Conservation (phyloP, 2,329 filamentous ascomycete species). For the Huntiella savannae region DNA sequence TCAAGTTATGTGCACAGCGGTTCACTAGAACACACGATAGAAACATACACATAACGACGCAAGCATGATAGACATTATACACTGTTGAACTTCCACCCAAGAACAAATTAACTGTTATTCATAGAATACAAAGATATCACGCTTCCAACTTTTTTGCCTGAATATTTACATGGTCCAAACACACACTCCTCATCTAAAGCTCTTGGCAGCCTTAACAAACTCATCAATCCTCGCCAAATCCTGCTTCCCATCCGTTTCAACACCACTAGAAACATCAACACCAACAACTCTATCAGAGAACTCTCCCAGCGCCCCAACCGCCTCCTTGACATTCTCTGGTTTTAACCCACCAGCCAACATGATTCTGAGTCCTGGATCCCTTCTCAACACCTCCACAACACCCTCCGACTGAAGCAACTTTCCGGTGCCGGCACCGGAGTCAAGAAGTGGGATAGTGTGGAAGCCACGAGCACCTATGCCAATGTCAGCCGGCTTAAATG, state of each 20-base stretch:
- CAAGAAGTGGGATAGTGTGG: constrained; percentile 67
- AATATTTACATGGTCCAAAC: background rate
- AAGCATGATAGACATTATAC: background rate
- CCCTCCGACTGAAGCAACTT: constrained; percentile 52
- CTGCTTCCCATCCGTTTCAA: constrained; percentile 69
- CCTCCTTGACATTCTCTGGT: constrained; percentile 55
- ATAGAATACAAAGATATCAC: background rate
- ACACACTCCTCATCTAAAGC: constrained; percentile 23
- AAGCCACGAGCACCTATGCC: constrained; percentile 58
- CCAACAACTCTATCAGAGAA: constrained; percentile 45
- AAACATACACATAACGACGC: too few species aligned
- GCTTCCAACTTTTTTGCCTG: background rate
- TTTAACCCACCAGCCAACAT: constrained; percentile 73
- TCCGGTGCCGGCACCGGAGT: constrained; percentile 73
- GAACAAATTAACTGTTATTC: background rate
- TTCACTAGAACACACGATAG: too few species aligned
- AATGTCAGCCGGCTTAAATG: constrained; percentile 60
- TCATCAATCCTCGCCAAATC: constrained; percentile 59
- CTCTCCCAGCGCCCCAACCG: constrained; percentile 43
- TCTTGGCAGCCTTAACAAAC: constrained; percentile 62
- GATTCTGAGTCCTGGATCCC: constrained; percentile 52
- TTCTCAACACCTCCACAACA: constrained; percentile 46
- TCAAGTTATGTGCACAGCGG: too few species aligned
- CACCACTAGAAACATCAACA: constrained; percentile 87
- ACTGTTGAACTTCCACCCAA: background rate